phyloP scores from a whole-genome alignment of 2,329 filamentous ascomycete genomes.

The Talaromyces albobiverticillius region DNA sequence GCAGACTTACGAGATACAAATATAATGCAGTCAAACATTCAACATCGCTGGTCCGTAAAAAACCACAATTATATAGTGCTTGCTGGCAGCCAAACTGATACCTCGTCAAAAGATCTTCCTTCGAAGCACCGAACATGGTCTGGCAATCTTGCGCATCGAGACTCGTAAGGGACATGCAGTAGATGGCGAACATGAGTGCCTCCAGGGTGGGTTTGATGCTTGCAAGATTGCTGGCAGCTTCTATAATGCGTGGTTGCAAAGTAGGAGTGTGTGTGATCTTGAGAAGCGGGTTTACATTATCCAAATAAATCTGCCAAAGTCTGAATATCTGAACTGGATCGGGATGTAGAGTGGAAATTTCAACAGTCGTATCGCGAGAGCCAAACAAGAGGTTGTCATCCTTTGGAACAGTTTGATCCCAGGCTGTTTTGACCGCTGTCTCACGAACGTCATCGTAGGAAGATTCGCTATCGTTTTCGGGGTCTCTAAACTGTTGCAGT shows the following conservation, averaged over 20 bases:
- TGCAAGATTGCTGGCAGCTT: slow-evolving; percentile 56
- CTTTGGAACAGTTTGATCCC: slow-evolving; percentile 42
- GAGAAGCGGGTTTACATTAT: slow-evolving; percentile 66
- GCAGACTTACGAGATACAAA: slow-evolving; percentile 51
- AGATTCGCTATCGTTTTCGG: slow-evolving; percentile 29
- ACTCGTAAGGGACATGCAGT: slow-evolving; percentile 58
- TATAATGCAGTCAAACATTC: slow-evolving; percentile 52
- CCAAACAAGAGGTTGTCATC: slow-evolving; percentile 56
- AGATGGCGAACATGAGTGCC: slow-evolving; percentile 69
- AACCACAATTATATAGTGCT: slow-evolving; percentile 43
- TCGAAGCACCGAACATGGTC: slow-evolving; percentile 34
- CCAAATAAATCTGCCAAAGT: slow-evolving; percentile 66
- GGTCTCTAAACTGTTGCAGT: slow-evolving; percentile 10
- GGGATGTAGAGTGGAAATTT: slow-evolving; percentile 57
- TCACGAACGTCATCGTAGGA: slow-evolving; percentile 31
- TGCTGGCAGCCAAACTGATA: slow-evolving; percentile 49
- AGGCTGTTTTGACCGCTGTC: slow-evolving; percentile 43
- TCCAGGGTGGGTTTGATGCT: slow-evolving; percentile 59
- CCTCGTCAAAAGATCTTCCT: slow-evolving; percentile 35
- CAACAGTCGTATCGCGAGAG: slow-evolving; percentile 34
- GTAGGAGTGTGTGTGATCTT: slow-evolving; percentile 67
- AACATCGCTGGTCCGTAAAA: slow-evolving; percentile 41
- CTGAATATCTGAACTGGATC: slow-evolving; percentile 54
- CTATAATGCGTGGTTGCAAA: slow-evolving; percentile 62
- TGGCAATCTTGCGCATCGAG: slow-evolving; percentile 56